Conservation (phyloP, 768 basidiomycete species). For the Russula compacta region DNA sequence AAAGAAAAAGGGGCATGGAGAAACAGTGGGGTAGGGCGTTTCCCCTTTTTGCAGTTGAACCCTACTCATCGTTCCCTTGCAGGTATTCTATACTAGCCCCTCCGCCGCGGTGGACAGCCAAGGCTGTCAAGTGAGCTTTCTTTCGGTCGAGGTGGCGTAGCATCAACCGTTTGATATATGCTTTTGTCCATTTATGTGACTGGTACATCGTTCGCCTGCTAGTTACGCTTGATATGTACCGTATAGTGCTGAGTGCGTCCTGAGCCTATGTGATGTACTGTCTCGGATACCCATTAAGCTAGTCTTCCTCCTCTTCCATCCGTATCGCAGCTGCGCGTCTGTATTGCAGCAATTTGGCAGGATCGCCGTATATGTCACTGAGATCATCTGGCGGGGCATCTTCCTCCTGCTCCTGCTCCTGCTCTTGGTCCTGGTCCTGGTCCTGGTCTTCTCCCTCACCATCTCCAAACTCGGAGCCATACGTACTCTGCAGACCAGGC, state of each 20-base stretch:
- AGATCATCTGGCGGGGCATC: constrained; percentile 7
- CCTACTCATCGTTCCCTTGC: neutral
- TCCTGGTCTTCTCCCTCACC: neutral
- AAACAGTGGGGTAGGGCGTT: constrained; percentile 64
- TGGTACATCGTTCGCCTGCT: constrained; percentile 4
- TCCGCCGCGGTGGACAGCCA: constrained; percentile 25
- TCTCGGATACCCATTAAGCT: neutral
- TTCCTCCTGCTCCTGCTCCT: constrained; percentile 18
- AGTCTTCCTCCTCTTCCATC: constrained; percentile 19
- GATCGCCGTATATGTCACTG: constrained; percentile 12
- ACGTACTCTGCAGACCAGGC: constrained; percentile 15
- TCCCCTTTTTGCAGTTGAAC: neutral
- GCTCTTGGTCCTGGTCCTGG: neutral
- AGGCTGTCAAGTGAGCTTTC: constrained; percentile 1
- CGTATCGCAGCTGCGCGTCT: constrained; percentile 13
- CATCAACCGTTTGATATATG: neutral
- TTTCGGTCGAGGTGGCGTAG: neutral
- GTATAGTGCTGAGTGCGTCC: constrained; percentile 7
- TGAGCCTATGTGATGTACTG: neutral
- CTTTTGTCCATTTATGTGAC: neutral
- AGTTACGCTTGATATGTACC: neutral
- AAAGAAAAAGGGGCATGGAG: constrained; percentile 70
- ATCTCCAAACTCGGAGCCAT: constrained; percentile 16
- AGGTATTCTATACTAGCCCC: constrained; percentile 26
- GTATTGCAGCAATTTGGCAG: constrained; percentile 12